Percentiles rank a stretch among this genome's conserved stretches.
Conservation (phyloP, 2,329 filamentous ascomycete genomes). For the Hypoxylon sp. region DNA sequence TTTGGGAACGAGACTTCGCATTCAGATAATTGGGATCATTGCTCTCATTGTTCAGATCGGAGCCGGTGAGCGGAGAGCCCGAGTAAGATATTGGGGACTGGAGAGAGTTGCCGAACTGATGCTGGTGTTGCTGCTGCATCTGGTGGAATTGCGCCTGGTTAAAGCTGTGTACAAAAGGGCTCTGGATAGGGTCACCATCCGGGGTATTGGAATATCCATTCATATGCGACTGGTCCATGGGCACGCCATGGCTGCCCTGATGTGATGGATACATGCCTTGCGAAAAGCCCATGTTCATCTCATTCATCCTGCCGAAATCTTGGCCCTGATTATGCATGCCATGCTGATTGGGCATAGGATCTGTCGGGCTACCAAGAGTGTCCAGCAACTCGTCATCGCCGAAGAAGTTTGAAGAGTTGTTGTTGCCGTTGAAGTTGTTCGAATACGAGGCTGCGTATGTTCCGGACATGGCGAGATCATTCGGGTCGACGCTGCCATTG, state of each 20-base stretch:
- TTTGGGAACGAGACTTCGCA: slow-evolving; percentile 65
- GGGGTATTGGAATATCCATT: slow-evolving; percentile 90
- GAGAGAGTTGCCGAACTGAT: slow-evolving; percentile 63
- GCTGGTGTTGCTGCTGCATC: slow-evolving; percentile 65
- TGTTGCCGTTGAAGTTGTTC: slow-evolving; percentile 65
- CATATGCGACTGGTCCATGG: slow-evolving; percentile 73
- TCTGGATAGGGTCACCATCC: slow-evolving; percentile 90
- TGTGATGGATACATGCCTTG: slow-evolving; percentile 63
- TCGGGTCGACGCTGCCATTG: slow-evolving; percentile 78
- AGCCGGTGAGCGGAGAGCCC: slow-evolving; percentile 58
- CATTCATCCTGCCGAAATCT: slow-evolving; percentile 64
- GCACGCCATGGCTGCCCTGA: slow-evolving; percentile 63
- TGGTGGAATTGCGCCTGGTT: slow-evolving; percentile 79
- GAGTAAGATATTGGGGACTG: slow-evolving; percentile 62
- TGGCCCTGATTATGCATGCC: slow-evolving; percentile 63
- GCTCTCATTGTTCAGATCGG: slow-evolving; percentile 59
- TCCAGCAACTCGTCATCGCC: slow-evolving; percentile 90
- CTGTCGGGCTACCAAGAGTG: slow-evolving; percentile 66
- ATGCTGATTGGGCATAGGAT: slow-evolving; percentile 53
- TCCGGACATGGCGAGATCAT: slow-evolving; percentile 77
- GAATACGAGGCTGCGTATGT: slow-evolving; percentile 69
- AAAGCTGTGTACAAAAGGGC: slow-evolving; percentile 83
- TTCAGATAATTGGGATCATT: slow-evolving; percentile 65
- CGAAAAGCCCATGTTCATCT: slow-evolving; percentile 64
- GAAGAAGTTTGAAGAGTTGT: slow-evolving; percentile 77